These are phyloP conservation scores for Leptodontidium sp. DNA, from an alignment of 2,329 filamentous ascomycete species.

Conservation along the genomic window DNA sequence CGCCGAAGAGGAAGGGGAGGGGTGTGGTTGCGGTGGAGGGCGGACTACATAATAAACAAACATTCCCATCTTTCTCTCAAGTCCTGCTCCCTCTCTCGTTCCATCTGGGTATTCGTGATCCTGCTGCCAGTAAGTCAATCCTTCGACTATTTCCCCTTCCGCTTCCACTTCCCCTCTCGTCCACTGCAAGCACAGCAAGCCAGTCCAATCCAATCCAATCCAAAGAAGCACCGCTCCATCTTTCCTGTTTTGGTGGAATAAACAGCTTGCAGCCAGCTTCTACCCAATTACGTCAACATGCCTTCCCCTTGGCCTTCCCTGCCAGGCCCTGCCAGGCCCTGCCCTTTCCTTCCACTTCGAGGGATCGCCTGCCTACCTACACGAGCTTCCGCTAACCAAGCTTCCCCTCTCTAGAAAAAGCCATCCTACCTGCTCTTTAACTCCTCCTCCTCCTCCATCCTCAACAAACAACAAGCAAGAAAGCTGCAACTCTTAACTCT, in stretches of 20 bases:
- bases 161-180: neutral
- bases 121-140: slow-evolving; percentile 1
- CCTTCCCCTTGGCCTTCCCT: neutral
- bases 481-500: neutral
- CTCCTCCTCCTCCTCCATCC: neutral
- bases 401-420: slow-evolving; percentile 25
- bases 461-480: slow-evolving; percentile 1
- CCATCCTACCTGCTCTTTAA: slow-evolving; percentile 15
- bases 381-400: slow-evolving; percentile 24
- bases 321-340: too few species aligned
- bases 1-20: neutral
- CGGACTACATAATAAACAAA: slow-evolving; percentile 10
- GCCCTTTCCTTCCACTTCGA: neutral
- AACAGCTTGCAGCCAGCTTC: neutral
- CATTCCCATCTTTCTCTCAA: neutral
- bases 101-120: neutral
- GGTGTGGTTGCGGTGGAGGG: too few species aligned
- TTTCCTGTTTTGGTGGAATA: neutral
- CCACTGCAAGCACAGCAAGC: too few species aligned
- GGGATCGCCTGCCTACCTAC: slow-evolving; percentile 7
- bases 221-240: neutral
- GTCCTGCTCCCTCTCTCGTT: neutral
- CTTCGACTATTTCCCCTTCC: too few species aligned
- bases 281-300: slow-evolving; percentile 25
- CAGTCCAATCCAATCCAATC: neutral